Evolutionary conservation across 331 rosid species (phyloP).

Genomic region (Malus hybrid): DNA sequence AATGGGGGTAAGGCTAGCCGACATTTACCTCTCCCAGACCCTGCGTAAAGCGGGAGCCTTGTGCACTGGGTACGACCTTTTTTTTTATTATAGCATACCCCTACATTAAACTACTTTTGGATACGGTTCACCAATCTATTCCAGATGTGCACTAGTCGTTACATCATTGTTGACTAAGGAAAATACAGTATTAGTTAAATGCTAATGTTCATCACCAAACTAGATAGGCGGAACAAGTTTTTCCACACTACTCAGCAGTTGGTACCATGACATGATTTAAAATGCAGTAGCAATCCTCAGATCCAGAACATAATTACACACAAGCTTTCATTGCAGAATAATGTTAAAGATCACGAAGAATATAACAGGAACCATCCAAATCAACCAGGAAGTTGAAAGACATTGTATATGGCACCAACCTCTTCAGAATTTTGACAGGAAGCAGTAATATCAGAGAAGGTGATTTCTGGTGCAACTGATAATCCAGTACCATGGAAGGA

Average conservation of each 20-base stretch:
- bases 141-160: not conserved
- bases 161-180: not conserved
- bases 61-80: too few species aligned
- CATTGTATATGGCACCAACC: slow-evolving; percentile 41
- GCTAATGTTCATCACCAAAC: not conserved
- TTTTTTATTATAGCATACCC: too few species aligned
- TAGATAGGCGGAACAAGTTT: not conserved
- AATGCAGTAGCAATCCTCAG: not conserved
- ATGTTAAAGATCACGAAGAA: not conserved
- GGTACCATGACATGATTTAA: not conserved
- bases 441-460: slow-evolving; percentile 42
- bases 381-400: slow-evolving; percentile 12
- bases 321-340: not conserved
- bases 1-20: too few species aligned
- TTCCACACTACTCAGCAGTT: not conserved
- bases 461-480: slow-evolving; percentile 63
- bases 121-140: not conserved
- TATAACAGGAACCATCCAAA: slow-evolving; percentile 2
- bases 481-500: slow-evolving; percentile 71
- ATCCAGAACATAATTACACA: not conserved
- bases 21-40: too few species aligned
- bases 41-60: too few species aligned
- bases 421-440: slow-evolving; percentile 46
- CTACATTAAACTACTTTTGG: too few species aligned
- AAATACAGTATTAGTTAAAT: not conserved